Evolutionary conservation across 768 basidiomycete species (phyloP).

Genomic region (Auriscalpium vulgare): DNA sequence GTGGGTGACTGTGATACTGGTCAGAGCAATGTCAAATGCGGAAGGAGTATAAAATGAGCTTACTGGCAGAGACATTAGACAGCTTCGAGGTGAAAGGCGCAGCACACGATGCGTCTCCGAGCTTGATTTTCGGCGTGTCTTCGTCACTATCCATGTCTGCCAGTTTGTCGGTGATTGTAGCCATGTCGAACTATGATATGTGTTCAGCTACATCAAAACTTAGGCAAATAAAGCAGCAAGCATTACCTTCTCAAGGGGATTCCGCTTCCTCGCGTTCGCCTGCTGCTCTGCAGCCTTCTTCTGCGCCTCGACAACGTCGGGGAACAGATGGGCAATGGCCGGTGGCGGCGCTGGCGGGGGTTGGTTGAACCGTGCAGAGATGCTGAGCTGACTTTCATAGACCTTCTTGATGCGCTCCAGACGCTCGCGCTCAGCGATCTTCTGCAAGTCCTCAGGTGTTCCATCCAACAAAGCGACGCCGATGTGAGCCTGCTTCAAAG

Average conservation of each 20-base stretch:
- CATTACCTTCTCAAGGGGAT: constrained; percentile 86
- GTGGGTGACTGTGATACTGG: constrained; percentile 61
- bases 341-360: constrained; percentile 90
- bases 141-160: constrained; percentile 92
- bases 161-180: constrained; percentile 73
- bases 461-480: constrained; percentile 92
- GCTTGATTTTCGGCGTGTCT: constrained; percentile 95
- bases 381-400: constrained; percentile 90
- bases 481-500: constrained; percentile 95
- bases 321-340: constrained; percentile 80
- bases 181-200: constrained; percentile 60
- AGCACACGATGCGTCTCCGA: constrained; percentile 98
- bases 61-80: constrained; percentile 94
- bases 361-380: constrained; percentile 85
- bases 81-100: constrained; percentile 98
- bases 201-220: constrained; percentile 9
- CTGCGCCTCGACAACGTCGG: constrained; percentile 87
- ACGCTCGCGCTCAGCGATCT: constrained; percentile 88
- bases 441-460: constrained; percentile 82
- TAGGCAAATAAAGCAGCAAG: not conserved
- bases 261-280: constrained; percentile 60
- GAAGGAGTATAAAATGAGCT: not conserved
- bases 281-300: constrained; percentile 65
- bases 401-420: constrained; percentile 92
- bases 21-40: not conserved